Percentiles rank a stretch among this genome's conserved stretches.
Conservation (phyloP, 345 rosid species). For the Erysimum cheiranthoides region DNA sequence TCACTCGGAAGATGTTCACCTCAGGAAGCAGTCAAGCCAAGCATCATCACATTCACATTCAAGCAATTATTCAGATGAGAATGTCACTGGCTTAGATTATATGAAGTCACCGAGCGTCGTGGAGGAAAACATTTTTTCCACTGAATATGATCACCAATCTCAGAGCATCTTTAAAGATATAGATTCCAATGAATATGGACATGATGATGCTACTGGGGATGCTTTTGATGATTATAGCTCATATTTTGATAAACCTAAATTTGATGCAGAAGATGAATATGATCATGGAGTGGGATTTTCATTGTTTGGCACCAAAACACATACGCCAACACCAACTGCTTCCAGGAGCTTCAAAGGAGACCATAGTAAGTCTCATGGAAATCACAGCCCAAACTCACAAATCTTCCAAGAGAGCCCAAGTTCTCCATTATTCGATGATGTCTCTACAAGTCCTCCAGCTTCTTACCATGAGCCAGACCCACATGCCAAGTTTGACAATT, state of each 20-base stretch:
- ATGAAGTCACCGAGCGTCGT: slow-evolving; percentile 36
- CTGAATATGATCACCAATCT: slow-evolving; percentile 48
- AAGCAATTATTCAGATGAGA: slow-evolving; percentile 48
- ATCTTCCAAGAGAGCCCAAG: slow-evolving; percentile 45
- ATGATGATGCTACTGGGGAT: slow-evolving; percentile 37
- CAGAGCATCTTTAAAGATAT: slow-evolving; percentile 50
- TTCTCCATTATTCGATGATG: slow-evolving; percentile 49
- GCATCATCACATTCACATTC: slow-evolving; percentile 58
- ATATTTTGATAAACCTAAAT: slow-evolving; percentile 50
- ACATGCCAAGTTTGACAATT: slow-evolving; percentile 60
- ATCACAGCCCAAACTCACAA: slow-evolving; percentile 46
- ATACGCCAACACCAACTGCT: slow-evolving; percentile 39
- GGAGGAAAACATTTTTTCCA: slow-evolving; percentile 57
- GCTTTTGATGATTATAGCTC: slow-evolving; percentile 75
- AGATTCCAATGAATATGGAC: slow-evolving; percentile 40
- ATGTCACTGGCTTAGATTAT: slow-evolving; percentile 45
- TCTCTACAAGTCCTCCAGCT: slow-evolving; percentile 41
- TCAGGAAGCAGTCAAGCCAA: slow-evolving; percentile 51
- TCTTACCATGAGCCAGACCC: slow-evolving; percentile 50
- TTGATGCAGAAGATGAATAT: slow-evolving; percentile 48
- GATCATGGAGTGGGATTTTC: slow-evolving; percentile 45
- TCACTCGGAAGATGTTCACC: slow-evolving; percentile 45
- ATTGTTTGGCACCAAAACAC: slow-evolving; percentile 49
- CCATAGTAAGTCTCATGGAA: slow-evolving; percentile 40
- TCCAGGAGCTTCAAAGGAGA: slow-evolving; percentile 49